Evolutionary conservation across 2,329 filamentous ascomycete genomes (phyloP).

Genomic region (Onygenales sp.): DNA sequence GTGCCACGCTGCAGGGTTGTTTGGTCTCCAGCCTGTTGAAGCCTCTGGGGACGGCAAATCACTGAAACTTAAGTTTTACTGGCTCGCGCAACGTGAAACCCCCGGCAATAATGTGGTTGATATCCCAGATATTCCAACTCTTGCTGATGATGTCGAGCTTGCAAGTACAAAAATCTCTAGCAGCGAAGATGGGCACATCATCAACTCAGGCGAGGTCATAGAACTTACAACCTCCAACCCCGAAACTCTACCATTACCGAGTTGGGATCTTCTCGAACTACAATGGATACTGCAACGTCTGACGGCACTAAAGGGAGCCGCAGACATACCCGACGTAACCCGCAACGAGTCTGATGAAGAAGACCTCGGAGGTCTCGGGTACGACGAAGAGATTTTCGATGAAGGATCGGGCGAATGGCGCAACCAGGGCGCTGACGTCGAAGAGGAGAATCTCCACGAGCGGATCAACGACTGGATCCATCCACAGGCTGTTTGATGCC

Average conservation of each 20-base stretch:
- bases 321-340: background rate
- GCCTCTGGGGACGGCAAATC: background rate
- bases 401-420: background rate
- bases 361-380: background rate
- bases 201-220: background rate
- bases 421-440: background rate
- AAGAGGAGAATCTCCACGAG: background rate
- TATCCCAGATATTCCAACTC: background rate
- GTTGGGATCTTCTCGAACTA: background rate
- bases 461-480: background rate
- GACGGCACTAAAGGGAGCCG: background rate
- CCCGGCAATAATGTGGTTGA: background rate
- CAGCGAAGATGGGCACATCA: background rate
- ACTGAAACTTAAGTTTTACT: background rate
- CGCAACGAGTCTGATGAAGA: background rate
- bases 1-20: background rate
- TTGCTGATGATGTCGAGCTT: background rate
- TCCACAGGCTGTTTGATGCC: background rate
- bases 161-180: background rate
- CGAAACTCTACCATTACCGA: background rate
- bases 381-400: background rate
- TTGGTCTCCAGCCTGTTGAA: slow-evolving; percentile 1
- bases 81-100: background rate
- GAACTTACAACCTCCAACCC: background rate
- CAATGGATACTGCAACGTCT: slow-evolving; percentile 1